A percentile compares a stretch with the other conserved stretches of the same genome.
Evolutionary conservation across 305 asterid genomes (phyloP).

Genomic region (Fraxinus baroniana): DNA sequence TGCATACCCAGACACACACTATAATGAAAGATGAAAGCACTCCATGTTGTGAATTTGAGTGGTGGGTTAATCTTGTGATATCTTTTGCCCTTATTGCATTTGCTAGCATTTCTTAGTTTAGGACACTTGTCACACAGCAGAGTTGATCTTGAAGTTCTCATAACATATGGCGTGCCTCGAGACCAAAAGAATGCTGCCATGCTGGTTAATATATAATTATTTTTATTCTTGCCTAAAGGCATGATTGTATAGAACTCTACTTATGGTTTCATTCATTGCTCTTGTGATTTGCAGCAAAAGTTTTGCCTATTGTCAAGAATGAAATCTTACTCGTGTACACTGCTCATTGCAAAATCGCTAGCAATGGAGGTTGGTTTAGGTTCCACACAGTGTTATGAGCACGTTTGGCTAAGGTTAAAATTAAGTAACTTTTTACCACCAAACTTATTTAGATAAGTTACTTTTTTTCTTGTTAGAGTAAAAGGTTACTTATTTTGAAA

Average conservation of each 20-base stretch:
- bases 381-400: neutral
- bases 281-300: slow-evolving; percentile 28
- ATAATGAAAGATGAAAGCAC: slow-evolving; percentile 23
- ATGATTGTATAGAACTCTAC: neutral
- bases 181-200: slow-evolving; percentile 25
- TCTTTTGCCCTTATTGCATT: slow-evolving; percentile 26
- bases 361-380: slow-evolving; percentile 36
- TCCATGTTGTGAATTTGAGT: slow-evolving; percentile 25
- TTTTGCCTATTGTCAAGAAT: slow-evolving; percentile 38
- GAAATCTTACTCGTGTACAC: slow-evolving; percentile 36
- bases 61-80: slow-evolving; percentile 23
- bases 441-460: neutral
- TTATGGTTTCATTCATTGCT: neutral
- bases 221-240: neutral
- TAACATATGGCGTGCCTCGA: slow-evolving; percentile 34
- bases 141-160: slow-evolving; percentile 41
- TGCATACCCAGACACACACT: too few species aligned
- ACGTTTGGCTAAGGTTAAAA: neutral
- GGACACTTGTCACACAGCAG: slow-evolving; percentile 36
- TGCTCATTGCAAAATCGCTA: slow-evolving; percentile 41
- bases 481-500: neutral
- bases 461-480: neutral
- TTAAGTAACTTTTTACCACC: neutral
- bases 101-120: slow-evolving; percentile 31
- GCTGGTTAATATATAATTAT: slow-evolving; percentile 22